phyloP scores from a whole-genome alignment of 768 basidiomycete genomes.

The Inosperma sp. region DNA sequence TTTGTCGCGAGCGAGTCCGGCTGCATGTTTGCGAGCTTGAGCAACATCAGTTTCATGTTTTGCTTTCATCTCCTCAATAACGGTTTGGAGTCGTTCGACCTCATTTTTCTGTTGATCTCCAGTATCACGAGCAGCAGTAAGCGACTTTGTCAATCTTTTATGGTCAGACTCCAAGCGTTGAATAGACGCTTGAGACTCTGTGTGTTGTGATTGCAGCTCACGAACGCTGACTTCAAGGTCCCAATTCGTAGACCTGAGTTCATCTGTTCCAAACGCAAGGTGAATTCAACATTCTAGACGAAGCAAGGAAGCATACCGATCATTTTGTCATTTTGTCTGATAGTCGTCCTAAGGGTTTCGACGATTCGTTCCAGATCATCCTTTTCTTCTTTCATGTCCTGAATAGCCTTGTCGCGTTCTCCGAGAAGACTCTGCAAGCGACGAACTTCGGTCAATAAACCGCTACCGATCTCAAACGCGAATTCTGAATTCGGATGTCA shows the following conservation, averaged over 20 bases:
- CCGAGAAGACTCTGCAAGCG: conserved; percentile 85
- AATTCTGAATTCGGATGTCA: conserved; percentile 59
- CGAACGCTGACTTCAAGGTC: conserved; percentile 93
- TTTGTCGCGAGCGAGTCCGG: conserved; percentile 87
- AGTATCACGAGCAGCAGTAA: conserved; percentile 67
- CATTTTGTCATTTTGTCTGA: conserved; percentile 75
- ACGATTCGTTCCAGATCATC: conserved; percentile 80
- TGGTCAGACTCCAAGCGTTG: conserved; percentile 78
- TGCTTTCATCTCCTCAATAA: conserved; percentile 69
- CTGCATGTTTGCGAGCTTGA: conserved; percentile 81
- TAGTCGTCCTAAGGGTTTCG: conserved; percentile 66
- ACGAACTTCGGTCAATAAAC: conserved; percentile 85
- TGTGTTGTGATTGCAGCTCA: conserved; percentile 69
- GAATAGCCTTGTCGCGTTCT: conserved; percentile 89
- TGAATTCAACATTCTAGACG: not conserved
- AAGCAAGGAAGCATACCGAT: conserved; percentile 43
- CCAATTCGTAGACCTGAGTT: conserved; percentile 99
- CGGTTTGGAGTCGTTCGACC: conserved; percentile 59
- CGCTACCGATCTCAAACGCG: conserved; percentile 96
- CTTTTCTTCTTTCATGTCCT: conserved; percentile 88
- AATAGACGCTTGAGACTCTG: conserved; percentile 58
- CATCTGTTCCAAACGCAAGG: conserved; percentile 50
- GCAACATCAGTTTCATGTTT: conserved; percentile 97
- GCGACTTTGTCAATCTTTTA: conserved; percentile 71
- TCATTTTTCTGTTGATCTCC: conserved; percentile 87